Conservation (phyloP, 345 rosid species). For the Pseudoturritis turrita region DNA sequence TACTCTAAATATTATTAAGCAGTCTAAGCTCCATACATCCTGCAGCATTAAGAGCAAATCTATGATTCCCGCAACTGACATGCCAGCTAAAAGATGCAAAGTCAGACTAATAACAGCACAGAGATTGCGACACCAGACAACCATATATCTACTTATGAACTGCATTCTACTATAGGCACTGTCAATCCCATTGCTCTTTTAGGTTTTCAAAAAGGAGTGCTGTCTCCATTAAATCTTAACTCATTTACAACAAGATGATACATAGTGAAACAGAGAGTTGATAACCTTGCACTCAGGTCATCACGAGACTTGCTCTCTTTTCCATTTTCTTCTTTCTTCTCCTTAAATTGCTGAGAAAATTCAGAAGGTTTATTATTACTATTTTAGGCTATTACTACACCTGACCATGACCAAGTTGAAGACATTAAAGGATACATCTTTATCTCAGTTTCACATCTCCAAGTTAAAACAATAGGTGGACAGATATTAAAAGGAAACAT, state of each 20-base stretch:
- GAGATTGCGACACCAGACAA: not conserved
- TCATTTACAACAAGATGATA: not conserved
- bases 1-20: not conserved
- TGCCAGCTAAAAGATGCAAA: not conserved
- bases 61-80: not conserved
- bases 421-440: not conserved
- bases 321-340: constrained; percentile 36
- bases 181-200: not conserved
- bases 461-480: not conserved
- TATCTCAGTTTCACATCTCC: not conserved
- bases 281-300: constrained; percentile 40
- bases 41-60: not conserved
- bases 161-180: not conserved
- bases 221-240: not conserved
- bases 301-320: constrained; percentile 38
- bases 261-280: not conserved
- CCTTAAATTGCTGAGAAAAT: constrained; percentile 47
- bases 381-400: not conserved
- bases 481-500: not conserved
- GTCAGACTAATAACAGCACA: not conserved
- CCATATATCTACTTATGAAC: not conserved
- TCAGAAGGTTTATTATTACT: constrained; percentile 31
- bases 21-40: not conserved
- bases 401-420: not conserved
- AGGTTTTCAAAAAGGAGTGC: not conserved